A percentile compares a stretch with the other conserved stretches of the same genome.
phyloP scores from a whole-genome alignment of 257 asterid genomes.

The Agastache rugosa region DNA sequence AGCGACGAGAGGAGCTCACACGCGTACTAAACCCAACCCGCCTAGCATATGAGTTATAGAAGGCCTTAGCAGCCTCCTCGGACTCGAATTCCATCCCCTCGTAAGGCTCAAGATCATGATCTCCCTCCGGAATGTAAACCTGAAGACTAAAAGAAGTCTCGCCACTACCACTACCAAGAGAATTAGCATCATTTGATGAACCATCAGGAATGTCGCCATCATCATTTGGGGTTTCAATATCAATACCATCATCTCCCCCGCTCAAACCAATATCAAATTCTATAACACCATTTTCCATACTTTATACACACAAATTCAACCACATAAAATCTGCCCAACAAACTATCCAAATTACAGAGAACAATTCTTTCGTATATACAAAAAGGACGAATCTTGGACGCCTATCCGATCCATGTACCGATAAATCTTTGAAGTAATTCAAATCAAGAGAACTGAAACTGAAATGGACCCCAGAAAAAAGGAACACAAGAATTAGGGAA shows the following conservation, averaged over 20 bases:
- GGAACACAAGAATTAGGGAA: slow-evolving; percentile 23
- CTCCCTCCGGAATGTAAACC: slow-evolving; percentile 66
- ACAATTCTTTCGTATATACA: neutral
- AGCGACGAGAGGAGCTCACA: slow-evolving; percentile 98
- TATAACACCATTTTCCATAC: slow-evolving; percentile 76
- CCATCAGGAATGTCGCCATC: slow-evolving; percentile 56
- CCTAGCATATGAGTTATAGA: slow-evolving; percentile 90
- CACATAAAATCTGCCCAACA: slow-evolving; percentile 13
- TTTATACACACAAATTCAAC: slow-evolving; percentile 8
- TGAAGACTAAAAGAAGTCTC: slow-evolving; percentile 39
- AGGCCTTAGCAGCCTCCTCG: slow-evolving; percentile 97
- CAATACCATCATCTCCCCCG: slow-evolving; percentile 58
- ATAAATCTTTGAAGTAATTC: slow-evolving; percentile 13
- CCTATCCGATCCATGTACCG: slow-evolving; percentile 32
- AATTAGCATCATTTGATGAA: slow-evolving; percentile 57
- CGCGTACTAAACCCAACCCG: slow-evolving; percentile 99
- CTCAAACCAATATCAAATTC: slow-evolving; percentile 87
- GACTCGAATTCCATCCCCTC: slow-evolving; percentile 99
- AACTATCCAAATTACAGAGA: slow-evolving; percentile 9
- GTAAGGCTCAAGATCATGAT: slow-evolving; percentile 87
- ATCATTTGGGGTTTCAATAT: slow-evolving; percentile 53
- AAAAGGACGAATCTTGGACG: neutral
- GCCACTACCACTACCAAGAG: slow-evolving; percentile 52
- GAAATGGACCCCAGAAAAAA: neutral
- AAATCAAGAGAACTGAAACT: slow-evolving; percentile 42